Base-by-base conservation (phyloP, 1,139 yeast species). In the Blastobotrys arbuscula region DNA sequence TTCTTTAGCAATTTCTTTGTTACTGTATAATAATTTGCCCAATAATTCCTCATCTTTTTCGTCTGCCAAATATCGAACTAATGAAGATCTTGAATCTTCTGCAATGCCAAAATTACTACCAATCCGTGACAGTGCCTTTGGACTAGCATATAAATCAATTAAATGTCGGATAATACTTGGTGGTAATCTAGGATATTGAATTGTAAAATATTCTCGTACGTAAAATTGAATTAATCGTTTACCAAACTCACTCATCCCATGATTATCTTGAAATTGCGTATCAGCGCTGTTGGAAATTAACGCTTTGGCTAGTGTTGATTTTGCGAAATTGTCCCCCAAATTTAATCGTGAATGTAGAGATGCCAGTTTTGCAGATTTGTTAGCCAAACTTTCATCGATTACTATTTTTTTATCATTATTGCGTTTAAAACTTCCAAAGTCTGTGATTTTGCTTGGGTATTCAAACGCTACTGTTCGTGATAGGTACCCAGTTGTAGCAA, bases 71-170 rank as follows among this genome's bases (percentile, higher is more conserved):
- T 76, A 80, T 60, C 88, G 78, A 50, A 84, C 82, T 56, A 88
- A 70, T 42, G 82, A 75, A 23, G 86, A 71, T 12, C 81, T 69
- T 20, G 72, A 68, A 64, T 89, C 97, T 31, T 76, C 74, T 67
- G 87, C 92, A 48, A 92, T 82, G 67, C 98, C 98, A 97, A 97
- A 92, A 19, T 64, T 53, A 30, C 71, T 62, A 28, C 90, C 96
- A 37, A 89, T 70, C 44, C 75, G 76, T 39, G 78, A 71, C 53
- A 92, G 72, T 0, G 89, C 75, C 16, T 73, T 75, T 38, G 78
- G 76, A 1, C 92, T 86, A 66, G 83, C 75, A 62, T 79, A 84
- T 6, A 94, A 75, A 57, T 84, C 82, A 6, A 85, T 79, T 1
- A 94, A 89, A 26, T 81, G 77, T 58, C 82, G 80, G 54, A 88